These are phyloP conservation scores for Russula sp. DNA, from an alignment of 768 basidiomycete genomes.

Conservation along the genomic window DNA sequence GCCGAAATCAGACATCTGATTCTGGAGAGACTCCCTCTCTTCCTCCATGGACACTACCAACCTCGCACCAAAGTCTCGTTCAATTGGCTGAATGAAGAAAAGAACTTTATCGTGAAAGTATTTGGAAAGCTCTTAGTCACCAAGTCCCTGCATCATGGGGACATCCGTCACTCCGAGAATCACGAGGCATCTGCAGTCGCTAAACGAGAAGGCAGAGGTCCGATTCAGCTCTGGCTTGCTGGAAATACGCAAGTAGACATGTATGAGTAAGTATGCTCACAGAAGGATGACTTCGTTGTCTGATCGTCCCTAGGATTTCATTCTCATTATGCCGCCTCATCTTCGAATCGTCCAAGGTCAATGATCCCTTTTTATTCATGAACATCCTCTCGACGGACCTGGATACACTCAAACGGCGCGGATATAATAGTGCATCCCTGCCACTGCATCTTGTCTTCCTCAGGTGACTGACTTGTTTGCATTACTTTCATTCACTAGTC, in stretches of 20 bases:
- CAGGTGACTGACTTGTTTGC: constrained; percentile 22
- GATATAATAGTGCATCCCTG: constrained; percentile 64
- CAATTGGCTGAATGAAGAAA: constrained; percentile 56
- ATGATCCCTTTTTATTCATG: constrained; percentile 87
- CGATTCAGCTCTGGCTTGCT: constrained; percentile 76
- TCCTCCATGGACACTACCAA: constrained; percentile 84
- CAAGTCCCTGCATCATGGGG: constrained; percentile 53
- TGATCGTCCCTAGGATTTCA: constrained; percentile 54
- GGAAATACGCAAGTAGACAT: constrained; percentile 74
- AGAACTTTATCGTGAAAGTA: constrained; percentile 64
- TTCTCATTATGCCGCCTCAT: constrained; percentile 74
- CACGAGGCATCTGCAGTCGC: constrained; percentile 75
- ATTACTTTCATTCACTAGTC: constrained; percentile 41
- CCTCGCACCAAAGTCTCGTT: constrained; percentile 54
- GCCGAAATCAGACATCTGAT: constrained; percentile 54
- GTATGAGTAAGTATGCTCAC: constrained; percentile 68
- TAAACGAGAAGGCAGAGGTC: constrained; percentile 43
- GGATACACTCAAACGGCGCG: constrained; percentile 70
- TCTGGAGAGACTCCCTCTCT: constrained; percentile 81
- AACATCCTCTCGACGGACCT: constrained; percentile 92
- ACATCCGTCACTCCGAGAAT: constrained; percentile 42
- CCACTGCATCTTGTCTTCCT: background rate
- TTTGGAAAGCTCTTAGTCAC: constrained; percentile 60
- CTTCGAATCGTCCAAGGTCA: constrained; percentile 72
- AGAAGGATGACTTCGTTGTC: background rate